Base-by-base conservation (phyloP, 2,329 filamentous ascomycete genomes). In the Xylariaceae sp. region DNA sequence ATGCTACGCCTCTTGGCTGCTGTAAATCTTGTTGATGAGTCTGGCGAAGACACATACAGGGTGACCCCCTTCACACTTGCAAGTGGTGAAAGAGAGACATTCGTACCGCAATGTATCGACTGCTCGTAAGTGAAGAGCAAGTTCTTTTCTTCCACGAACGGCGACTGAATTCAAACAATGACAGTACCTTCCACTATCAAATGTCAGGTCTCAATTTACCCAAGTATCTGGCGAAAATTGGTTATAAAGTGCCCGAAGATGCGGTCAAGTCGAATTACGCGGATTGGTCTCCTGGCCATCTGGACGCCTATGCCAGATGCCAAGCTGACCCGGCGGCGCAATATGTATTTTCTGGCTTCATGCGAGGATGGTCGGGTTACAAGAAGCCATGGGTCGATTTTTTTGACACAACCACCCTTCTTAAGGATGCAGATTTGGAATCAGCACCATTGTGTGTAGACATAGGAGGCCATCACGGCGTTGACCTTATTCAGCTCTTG, bases 381-480 rank as follows among this genome's bases (percentile, higher is more conserved):
- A 60, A 61, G 39, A 47, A 28, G 38, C 47, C 47, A 18, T 48
- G 47, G 47, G 53, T 59, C 9, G 42, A 60, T 6, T 58, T 60
- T 40, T 64, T 61, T 45, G 59, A 64, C 49, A 64, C 61, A 6
- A 50, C 33, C 4, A 42, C 53, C 5, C 54, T 64, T 2, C 31
- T 66, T 10, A 51, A 63, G 0, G 60, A 62, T 1, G 60, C 60
- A 1, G 61, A 60, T 2, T 44, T 63, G 22, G 57, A 51, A 6
- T 61, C 0, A 60, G 64, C 10, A 65, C 74, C 10, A 17, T 46
- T 75, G 6, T 34, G 63, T n/a, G 69, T 75, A 7, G 73, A 75
- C 41, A 60, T 75, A 2, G 73, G 72, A 5, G 73, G 72, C 1
- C 69, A 68, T 42, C 63, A 70, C 28, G 73, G 73, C 1, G 65